Conservation (phyloP, 2,329 filamentous ascomycete species). For the Colletotrichum camelliae region DNA sequence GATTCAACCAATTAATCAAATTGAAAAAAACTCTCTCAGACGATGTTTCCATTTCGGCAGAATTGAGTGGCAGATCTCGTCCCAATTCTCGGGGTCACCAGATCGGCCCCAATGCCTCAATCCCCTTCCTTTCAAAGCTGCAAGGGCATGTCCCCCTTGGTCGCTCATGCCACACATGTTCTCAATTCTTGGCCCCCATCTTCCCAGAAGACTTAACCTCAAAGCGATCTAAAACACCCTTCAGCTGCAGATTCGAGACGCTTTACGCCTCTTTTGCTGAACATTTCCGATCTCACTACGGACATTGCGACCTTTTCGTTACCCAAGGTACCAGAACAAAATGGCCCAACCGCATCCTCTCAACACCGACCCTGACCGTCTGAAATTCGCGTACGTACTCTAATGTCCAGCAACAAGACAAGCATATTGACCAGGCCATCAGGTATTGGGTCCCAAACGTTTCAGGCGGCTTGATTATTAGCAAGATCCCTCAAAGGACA, state of each 20-base stretch:
- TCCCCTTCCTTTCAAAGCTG: background rate
- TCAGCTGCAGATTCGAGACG: rapidly evolving
- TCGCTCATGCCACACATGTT: background rate
- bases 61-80: background rate
- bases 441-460: conserved; percentile 61
- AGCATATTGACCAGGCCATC: conserved; percentile 11
- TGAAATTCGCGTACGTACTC: conserved; percentile 27
- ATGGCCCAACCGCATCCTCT: conserved; percentile 12
- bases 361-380: conserved; percentile 14
- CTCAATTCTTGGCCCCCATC: background rate
- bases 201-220: background rate
- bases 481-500: conserved; percentile 55
- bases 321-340: background rate
- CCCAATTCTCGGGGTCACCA: background rate
- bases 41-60: background rate
- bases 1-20: background rate
- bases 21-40: background rate
- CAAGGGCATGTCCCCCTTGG: background rate
- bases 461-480: conserved; percentile 57
- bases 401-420: background rate
- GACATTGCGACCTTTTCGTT: background rate
- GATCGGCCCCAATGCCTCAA: background rate
- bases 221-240: rapidly evolving
- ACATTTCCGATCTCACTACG: background rate
- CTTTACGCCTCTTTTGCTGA: background rate